Evolutionary conservation across 495 filamentous ascomycete genomes (phyloP), one percentile per base, ranked within the genome.

Genomic region (Rhypophila decipiens): DNA sequence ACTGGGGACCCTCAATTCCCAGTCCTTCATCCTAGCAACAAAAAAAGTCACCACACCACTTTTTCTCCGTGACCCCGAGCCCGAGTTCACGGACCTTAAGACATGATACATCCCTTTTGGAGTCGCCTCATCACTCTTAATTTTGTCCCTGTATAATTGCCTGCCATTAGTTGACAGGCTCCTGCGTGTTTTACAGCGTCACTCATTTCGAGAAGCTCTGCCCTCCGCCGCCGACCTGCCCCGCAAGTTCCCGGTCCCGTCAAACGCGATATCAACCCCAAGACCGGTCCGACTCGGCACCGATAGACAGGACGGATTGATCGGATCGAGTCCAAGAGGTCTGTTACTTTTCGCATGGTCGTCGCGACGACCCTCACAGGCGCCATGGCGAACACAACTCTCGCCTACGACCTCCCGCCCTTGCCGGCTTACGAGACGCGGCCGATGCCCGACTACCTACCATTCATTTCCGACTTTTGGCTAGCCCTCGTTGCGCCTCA

Each of bases 391-490:
- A 77, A 75, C 59, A 36, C 57, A 19, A 71, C 71, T 20, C 21
- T 65, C 31, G 50, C 58, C 35, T 62, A 65, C 43, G 68, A 60
- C 49, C 77, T 95, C 33, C 90, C 90, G 47, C 87, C 88, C 22
- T 79, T 95, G 20, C 87, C 90, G 27, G 63, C 75, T 19, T 93
- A 89, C 68, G 79, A 78, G 22, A 64, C 87, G 15, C 68, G 69
- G 39, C 81, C 82, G 7, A 79, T 83, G 23, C 76, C 81, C 49
- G 78, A 88, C 29, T 69, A 96, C 24, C 49, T 96, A 37, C 73
- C 88, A 33, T 80, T 78, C 59, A 75, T 96, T n/a, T 77, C 87
- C 18, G 93, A 97, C 65, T 82, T 82, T 57, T 79, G 84, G 62
- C 67, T 96, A 19, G 73, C 83, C 17, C 71, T 93, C 39, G 61